Conservation (phyloP, 148 eudicot species). For the Silene conica region DNA sequence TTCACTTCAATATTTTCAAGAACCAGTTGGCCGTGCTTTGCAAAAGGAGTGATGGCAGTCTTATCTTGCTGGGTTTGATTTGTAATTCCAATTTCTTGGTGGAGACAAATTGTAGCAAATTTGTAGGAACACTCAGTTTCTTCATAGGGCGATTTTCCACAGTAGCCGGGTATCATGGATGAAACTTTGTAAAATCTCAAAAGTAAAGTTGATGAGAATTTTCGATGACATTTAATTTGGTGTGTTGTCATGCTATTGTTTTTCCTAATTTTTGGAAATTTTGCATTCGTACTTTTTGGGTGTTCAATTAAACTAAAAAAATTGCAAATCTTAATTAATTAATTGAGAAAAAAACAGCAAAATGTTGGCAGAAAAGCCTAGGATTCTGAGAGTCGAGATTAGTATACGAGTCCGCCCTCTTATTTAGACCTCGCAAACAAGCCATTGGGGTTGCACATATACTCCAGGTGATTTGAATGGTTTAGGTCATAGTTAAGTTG, state of each 20-base stretch:
- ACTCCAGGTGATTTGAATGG: too few relatives aligned
- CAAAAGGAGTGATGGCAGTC: constrained; percentile 19
- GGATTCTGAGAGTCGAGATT: background rate
- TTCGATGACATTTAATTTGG: too few relatives aligned
- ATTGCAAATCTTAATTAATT: background rate
- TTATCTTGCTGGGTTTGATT: background rate
- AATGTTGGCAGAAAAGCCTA: too few relatives aligned
- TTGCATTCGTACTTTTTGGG: background rate
- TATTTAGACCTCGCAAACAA: too few relatives aligned
- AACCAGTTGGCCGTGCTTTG: constrained; percentile 61
- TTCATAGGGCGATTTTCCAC: background rate
- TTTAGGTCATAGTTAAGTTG: too few relatives aligned
- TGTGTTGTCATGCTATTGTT: too few relatives aligned
- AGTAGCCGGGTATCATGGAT: background rate
- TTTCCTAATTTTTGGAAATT: background rate
- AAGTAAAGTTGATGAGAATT: background rate
- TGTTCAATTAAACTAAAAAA: too few relatives aligned
- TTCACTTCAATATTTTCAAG: constrained; percentile 92
- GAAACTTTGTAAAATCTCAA: background rate
- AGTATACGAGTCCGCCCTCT: too few relatives aligned
- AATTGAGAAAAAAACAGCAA: background rate
- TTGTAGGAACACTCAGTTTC: background rate
- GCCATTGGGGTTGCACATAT: too few relatives aligned
- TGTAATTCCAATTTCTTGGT: background rate
- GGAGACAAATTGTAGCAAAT: background rate